Evolutionary conservation across 768 basidiomycete genomes (phyloP), one percentile per base, ranked within the genome.

Genomic region (Tubosaeta sp.): DNA sequence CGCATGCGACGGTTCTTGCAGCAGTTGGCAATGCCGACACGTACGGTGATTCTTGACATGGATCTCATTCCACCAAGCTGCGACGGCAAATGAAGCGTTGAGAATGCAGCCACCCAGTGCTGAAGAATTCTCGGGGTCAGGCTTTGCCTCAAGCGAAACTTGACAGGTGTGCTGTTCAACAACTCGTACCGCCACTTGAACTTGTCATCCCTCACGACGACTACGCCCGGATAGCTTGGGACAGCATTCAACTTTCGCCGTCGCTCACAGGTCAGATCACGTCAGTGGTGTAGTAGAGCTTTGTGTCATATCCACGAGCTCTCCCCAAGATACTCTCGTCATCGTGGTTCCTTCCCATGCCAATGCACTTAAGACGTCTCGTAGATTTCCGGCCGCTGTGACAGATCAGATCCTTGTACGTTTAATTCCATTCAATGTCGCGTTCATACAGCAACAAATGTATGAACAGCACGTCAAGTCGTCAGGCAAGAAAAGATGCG

Each of bases 401-500:
- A 73, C 45, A 74, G 70, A 73, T 78, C 43, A 79, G 75, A 22
- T 75, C 76, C 70, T 74, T 43, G 53, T 65, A 52, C 53, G 56
- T 59, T 37, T 48, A 43, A 42, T 43, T 52, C 38, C 25, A 42
- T 43, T 38, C 41, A 16, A 26, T 29, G 33, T 50, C 42, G 35
- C 34, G 7, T 19, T 17, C 19, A 13, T 13, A 13, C 44, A 33
- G 19, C 25, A 39, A 16, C 19, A 12, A 5, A 16, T 39, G 38
- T 17, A 37, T 37, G 35, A 34, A 16, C 13, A 34, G 34, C 34
- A 16, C 13, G 34, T 34, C 34, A 37, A 12, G 35, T 37, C 10
- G 35, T 37, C 35, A 39, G 38, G 17, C 17, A 39, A 19, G 38
- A 19, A 39, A 10, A 19, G 37, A 37, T 37, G 17, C n/a, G 35